Percentiles rank a stretch among this genome's conserved stretches.
Conservation (phyloP, 495 filamentous ascomycete species). For the Talaromyces nanjingensis region DNA sequence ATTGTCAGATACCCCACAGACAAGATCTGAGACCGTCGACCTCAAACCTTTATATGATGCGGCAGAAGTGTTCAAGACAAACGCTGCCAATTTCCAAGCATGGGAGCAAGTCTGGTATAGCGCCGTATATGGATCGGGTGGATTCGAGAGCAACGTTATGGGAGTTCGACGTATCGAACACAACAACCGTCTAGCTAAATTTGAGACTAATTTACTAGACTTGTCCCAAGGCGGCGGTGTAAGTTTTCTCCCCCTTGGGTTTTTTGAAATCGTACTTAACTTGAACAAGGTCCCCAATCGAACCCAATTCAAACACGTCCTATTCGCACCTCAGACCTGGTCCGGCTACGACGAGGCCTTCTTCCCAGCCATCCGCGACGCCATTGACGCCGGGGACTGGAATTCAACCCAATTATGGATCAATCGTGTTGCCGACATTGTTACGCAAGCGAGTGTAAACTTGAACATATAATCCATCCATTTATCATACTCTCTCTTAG, state of each 20-base stretch:
- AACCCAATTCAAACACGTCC: conserved; percentile 89
- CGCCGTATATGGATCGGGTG: conserved; percentile 54
- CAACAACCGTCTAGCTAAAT: conserved; percentile 65
- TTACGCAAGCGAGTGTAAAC: conserved; percentile 51
- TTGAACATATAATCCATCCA: conserved; percentile 9
- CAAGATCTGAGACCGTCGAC: conserved; percentile 32
- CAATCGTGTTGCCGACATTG: conserved; percentile 60
- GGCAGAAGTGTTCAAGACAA: conserved; percentile 46
- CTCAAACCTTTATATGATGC: conserved; percentile 55
- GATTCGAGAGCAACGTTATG: conserved; percentile 61
- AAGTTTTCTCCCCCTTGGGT: conserved; percentile 20
- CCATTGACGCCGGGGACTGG: conserved; percentile 67
- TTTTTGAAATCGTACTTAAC: conserved; percentile 12
- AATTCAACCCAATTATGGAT: conserved; percentile 60
- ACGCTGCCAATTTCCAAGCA: conserved; percentile 58
- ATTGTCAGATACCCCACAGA: conserved; percentile 30
- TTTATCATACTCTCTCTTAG: not conserved
- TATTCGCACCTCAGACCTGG: conserved; percentile 81
- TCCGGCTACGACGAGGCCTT: conserved; percentile 65
- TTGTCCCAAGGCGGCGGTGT: conserved; percentile 62
- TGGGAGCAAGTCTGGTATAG: conserved; percentile 72
- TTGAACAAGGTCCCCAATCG: conserved; percentile 67
- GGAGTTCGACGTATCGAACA: conserved; percentile 57
- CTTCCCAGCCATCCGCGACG: conserved; percentile 83
- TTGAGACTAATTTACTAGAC: conserved; percentile 81